Conservation (phyloP, 345 rosid genomes). For the Euphorbia peplus region DNA sequence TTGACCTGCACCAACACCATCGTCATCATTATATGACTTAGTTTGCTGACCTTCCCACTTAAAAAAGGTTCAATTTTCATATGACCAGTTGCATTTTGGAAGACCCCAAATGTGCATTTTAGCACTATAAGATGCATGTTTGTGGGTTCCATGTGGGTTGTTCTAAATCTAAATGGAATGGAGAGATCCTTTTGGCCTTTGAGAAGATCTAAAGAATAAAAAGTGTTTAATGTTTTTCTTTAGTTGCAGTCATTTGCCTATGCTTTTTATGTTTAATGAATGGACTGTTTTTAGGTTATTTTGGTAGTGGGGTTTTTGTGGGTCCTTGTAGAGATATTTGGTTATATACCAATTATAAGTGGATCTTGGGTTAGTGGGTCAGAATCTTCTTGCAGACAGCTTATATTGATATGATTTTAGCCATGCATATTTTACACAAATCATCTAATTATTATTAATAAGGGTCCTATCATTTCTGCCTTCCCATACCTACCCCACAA, state of each 20-base stretch:
- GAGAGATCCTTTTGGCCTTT: slow-evolving; percentile 21
- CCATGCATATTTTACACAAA: slow-evolving; percentile 19
- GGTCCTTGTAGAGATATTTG: slow-evolving; percentile 11
- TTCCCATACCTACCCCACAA: slow-evolving; percentile 23
- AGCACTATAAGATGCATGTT: slow-evolving; percentile 22
- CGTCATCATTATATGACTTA: slow-evolving; percentile 14
- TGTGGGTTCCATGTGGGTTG: slow-evolving; percentile 24
- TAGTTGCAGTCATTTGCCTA: slow-evolving; percentile 1
- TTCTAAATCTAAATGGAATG: not conserved
- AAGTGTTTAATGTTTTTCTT: not conserved
- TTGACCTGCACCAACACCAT: slow-evolving; percentile 7
- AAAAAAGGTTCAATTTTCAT: not conserved
- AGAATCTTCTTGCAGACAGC: not conserved
- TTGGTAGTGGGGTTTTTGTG: slow-evolving; percentile 28
- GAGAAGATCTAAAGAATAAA: slow-evolving; percentile 22
- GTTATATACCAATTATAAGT: slow-evolving; percentile 4
- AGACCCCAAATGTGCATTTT: slow-evolving; percentile 20
- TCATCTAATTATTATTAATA: slow-evolving; percentile 23
- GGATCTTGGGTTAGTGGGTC: slow-evolving; percentile 13
- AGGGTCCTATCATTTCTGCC: slow-evolving; percentile 24
- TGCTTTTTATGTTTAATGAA: not conserved
- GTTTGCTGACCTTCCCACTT: slow-evolving; percentile 20
- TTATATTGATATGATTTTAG: slow-evolving; percentile 17
- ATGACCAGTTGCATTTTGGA: slow-evolving; percentile 10
- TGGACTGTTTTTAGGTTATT: slow-evolving; percentile 12